Evolutionary conservation across 1,139 yeast genomes (phyloP), one percentile per base, ranked within the genome.

Genomic region (Geotrichum histeridarum): DNA sequence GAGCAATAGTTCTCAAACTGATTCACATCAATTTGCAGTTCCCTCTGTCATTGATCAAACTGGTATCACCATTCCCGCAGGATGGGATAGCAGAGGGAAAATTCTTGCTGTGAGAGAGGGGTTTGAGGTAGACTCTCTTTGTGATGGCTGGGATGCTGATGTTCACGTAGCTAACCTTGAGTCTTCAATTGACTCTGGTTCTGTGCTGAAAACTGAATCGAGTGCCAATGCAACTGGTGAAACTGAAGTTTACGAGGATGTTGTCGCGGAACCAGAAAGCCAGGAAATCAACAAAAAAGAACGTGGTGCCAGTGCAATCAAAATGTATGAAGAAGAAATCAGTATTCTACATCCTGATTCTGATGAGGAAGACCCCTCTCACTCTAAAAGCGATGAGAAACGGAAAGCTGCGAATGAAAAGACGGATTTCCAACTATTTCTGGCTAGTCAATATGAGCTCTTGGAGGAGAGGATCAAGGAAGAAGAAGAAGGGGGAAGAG

Each of bases 21-120:
- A 50, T 30, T 44, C 57, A 17, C 3, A 22, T 22, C 55, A 56
- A 41, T 53, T 49, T 8, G 57, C 66, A 7, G 59, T 60, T 1
- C 70, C 74, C 0, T 60, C 64, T 14, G 67, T 73, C 33, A 69
- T 69, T 1, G 71, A 71, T 42, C 64, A 69, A 36, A 70, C 70
- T 8, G 66, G 67, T 15, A 65, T 83, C 15, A 64, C 73, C 37
- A 74, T 86, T 1, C 75, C 75, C 1, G 60, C 69, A 1, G 76
- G 75, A 11, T 72, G 75, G 76, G 76, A 72, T 54, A 64, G 73
- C 8, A 58, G 61, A 53, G 70, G 67, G 8, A 71, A 71, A 51
- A 72, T 72, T 33, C 53, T 57, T 17, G 68, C 70, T 0, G 59
- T 67, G 11, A 59, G 63, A 38, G 70, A 66, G 12, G 65, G 63